Conservation (phyloP, 1,284 basidiomycete species). For the Austroboletus novae-zelandiae region DNA sequence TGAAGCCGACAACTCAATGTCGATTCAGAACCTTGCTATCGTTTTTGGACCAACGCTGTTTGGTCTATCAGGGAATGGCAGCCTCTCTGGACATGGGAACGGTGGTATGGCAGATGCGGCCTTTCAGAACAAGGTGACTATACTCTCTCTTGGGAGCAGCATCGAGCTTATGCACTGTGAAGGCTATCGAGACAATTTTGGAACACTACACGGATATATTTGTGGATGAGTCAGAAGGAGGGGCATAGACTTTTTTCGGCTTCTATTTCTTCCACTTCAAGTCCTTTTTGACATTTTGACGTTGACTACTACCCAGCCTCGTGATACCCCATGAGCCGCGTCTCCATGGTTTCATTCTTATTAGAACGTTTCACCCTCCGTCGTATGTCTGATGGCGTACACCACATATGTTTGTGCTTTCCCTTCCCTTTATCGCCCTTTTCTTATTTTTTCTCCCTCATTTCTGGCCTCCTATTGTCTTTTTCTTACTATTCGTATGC, state of each 20-base stretch:
- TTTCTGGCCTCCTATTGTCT: neutral
- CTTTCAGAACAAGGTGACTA: constrained; percentile 48
- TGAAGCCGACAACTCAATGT: constrained; percentile 88
- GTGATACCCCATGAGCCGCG: constrained; percentile 22
- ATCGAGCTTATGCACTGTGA: constrained; percentile 18
- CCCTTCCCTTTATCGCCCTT: neutral
- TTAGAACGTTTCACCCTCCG: neutral
- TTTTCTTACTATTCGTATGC: constrained; percentile 9
- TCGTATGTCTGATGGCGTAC: constrained; percentile 3
- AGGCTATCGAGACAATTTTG: constrained; percentile 80
- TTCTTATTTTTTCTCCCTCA: neutral
- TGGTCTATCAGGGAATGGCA: constrained; percentile 43
- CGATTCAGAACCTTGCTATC: constrained; percentile 90
- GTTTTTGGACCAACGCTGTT: constrained; percentile 97
- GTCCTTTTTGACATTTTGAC: constrained; percentile 1
- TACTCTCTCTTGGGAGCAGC: neutral
- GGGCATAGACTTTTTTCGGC: constrained; percentile 14
- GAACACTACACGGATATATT: constrained; percentile 81
- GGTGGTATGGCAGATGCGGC: constrained; percentile 54
- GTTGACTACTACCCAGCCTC: constrained; percentile 21
- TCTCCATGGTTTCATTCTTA: constrained; percentile 12
- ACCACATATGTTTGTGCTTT: neutral
- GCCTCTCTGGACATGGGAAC: constrained; percentile 47
- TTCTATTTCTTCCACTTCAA: neutral
- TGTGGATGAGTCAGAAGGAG: constrained; percentile 59